Conservation (phyloP, 164 flowering plant species). For the Stephania cephalantha region DNA sequence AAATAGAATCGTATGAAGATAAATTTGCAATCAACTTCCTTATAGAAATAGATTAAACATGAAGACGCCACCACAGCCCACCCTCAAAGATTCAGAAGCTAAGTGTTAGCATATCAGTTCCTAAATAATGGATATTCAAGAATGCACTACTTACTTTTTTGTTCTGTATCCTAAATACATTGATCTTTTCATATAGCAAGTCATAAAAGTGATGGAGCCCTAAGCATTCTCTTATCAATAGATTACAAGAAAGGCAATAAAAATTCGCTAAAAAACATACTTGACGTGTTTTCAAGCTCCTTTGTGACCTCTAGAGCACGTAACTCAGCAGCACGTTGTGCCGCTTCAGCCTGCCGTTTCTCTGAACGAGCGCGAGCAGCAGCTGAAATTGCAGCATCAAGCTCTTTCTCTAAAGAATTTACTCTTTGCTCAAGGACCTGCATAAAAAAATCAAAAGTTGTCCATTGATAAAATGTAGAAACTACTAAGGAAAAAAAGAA, state of each 20-base stretch:
- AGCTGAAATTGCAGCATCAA: constrained; percentile 14
- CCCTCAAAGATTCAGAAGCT: background rate
- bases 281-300: constrained; percentile 12
- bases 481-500: background rate
- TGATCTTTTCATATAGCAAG: background rate
- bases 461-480: background rate
- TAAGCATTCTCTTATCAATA: background rate
- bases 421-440: constrained; percentile 14
- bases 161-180: background rate
- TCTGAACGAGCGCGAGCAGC: constrained; percentile 14
- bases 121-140: background rate
- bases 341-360: constrained; percentile 11
- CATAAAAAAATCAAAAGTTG: background rate
- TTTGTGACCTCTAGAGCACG: constrained; percentile 7
- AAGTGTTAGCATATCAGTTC: background rate
- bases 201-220: background rate
- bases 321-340: constrained; percentile 10
- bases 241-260: background rate
- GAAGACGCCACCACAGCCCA: background rate
- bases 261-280: background rate
- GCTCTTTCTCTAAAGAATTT: constrained; percentile 7
- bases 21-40: background rate
- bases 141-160: background rate
- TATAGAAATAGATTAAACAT: background rate
- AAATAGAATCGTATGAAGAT: background rate